These are phyloP conservation scores for Inga oerstediana DNA, from an alignment of 306 rosid species.

Conservation along the genomic window DNA sequence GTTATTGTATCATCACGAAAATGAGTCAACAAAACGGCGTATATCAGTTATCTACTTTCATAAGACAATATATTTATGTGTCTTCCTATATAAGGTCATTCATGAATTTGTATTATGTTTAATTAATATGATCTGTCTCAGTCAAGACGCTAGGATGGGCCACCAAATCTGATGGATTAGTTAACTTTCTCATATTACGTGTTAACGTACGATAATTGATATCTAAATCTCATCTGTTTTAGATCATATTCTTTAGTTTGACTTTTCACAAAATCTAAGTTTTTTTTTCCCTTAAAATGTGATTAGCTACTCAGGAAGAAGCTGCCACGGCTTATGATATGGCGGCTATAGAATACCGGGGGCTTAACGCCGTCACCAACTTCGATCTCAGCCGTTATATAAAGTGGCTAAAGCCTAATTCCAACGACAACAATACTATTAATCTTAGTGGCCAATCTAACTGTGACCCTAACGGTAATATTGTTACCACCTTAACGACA, in stretches of 20 bases:
- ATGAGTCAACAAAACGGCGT: neutral
- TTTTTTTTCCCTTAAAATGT: neutral
- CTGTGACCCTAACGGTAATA: neutral
- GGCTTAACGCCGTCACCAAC: slow-evolving; percentile 92
- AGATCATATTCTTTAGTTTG: neutral
- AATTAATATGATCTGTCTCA: slow-evolving; percentile 8
- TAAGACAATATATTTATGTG: neutral
- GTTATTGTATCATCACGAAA: neutral
- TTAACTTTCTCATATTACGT: slow-evolving; percentile 10
- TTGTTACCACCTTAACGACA: slow-evolving; percentile 13
- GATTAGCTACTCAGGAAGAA: slow-evolving; percentile 94
- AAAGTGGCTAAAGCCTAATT: slow-evolving; percentile 63
- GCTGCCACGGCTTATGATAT: slow-evolving; percentile 95
- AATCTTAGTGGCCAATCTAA: neutral
- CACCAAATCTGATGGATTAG: slow-evolving; percentile 32
- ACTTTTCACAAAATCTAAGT: neutral
- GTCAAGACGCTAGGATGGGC: slow-evolving; percentile 15
- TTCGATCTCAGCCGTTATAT: slow-evolving; percentile 91
- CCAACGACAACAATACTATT: neutral
- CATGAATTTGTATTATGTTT: neutral
- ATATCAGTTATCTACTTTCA: neutral
- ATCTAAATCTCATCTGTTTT: neutral
- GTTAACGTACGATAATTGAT: neutral
- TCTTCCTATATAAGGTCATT: neutral
- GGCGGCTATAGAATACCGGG: slow-evolving; percentile 95